phyloP scores from a whole-genome alignment of 1,284 basidiomycete species.

The Phellopilus nigrolimitatus region DNA sequence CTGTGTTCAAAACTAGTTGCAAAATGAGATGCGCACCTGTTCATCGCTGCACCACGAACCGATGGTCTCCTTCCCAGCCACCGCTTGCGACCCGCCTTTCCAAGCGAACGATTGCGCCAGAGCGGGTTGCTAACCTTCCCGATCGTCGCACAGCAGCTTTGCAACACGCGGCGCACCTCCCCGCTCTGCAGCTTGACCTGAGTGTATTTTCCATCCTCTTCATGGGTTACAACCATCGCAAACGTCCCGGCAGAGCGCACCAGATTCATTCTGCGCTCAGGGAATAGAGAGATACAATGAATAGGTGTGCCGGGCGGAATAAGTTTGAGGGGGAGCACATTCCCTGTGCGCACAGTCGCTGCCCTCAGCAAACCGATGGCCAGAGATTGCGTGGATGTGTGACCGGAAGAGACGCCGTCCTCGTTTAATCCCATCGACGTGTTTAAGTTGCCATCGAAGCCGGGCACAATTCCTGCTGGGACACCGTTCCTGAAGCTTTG shows the following conservation, averaged over 20 bases:
- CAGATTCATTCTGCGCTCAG: slow-evolving; percentile 76
- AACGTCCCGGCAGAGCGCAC: slow-evolving; percentile 88
- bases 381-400: slow-evolving; percentile 52
- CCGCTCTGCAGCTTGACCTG: slow-evolving; percentile 90
- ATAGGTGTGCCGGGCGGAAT: slow-evolving; percentile 91
- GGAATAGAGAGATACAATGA: slow-evolving; percentile 79
- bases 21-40: slow-evolving; percentile 58
- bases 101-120: slow-evolving; percentile 81
- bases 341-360: slow-evolving; percentile 84
- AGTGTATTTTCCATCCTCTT: slow-evolving; percentile 63
- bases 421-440: slow-evolving; percentile 40
- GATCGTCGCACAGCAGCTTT: slow-evolving; percentile 84
- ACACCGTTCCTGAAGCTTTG: slow-evolving; percentile 85
- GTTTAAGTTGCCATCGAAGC: slow-evolving; percentile 43
- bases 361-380: slow-evolving; percentile 86
- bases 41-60: slow-evolving; percentile 98
- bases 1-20: not conserved
- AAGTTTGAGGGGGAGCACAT: slow-evolving; percentile 87
- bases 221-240: slow-evolving; percentile 78
- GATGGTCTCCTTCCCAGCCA: slow-evolving; percentile 88
- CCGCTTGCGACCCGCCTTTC: slow-evolving; percentile 87
- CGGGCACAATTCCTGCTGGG: slow-evolving; percentile 70
- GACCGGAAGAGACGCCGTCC: slow-evolving; percentile 21
- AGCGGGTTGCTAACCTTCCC: slow-evolving; percentile 91
- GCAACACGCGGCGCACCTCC: slow-evolving; percentile 84